These are phyloP conservation scores for Lolium rigidum DNA, from an alignment of 176 grass and related monocot genomes.

Conservation along the genomic window DNA sequence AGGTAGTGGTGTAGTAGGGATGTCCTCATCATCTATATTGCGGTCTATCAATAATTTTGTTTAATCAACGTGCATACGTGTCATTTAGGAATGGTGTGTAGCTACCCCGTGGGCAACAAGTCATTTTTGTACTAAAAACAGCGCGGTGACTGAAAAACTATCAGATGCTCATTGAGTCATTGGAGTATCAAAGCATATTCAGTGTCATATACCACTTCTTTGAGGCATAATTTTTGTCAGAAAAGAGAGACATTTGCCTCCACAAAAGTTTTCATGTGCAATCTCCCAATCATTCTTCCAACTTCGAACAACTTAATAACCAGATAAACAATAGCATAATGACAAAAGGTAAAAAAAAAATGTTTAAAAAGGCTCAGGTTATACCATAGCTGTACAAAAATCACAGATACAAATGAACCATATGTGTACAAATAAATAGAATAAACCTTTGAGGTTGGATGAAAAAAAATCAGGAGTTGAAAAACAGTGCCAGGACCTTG, in stretches of 20 bases:
- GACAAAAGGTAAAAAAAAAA: neutral
- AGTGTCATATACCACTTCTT: neutral
- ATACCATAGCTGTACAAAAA: slow-evolving; percentile 5
- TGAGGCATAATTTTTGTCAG: neutral
- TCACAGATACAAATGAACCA: slow-evolving; percentile 24
- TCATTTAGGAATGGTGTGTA: too few relatives aligned
- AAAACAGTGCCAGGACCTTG: neutral
- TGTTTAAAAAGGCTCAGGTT: neutral
- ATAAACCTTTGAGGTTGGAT: neutral
- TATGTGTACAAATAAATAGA: slow-evolving; percentile 18
- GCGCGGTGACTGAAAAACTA: too few relatives aligned
- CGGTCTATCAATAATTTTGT: too few relatives aligned
- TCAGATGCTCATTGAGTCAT: neutral
- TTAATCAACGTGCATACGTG: too few relatives aligned
- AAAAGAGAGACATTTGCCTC: too few relatives aligned
- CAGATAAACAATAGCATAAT: neutral
- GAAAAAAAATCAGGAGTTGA: slow-evolving; percentile 7
- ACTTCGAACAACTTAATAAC: neutral
- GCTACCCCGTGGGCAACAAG: too few relatives aligned
- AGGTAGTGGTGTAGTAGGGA: too few relatives aligned
- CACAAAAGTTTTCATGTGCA: neutral
- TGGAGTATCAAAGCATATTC: neutral
- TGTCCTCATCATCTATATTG: too few relatives aligned
- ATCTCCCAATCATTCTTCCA: neutral
- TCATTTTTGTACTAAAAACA: too few relatives aligned